phyloP scores from a whole-genome alignment of 2,329 filamentous ascomycete species.

The Fusarium acutatum region DNA sequence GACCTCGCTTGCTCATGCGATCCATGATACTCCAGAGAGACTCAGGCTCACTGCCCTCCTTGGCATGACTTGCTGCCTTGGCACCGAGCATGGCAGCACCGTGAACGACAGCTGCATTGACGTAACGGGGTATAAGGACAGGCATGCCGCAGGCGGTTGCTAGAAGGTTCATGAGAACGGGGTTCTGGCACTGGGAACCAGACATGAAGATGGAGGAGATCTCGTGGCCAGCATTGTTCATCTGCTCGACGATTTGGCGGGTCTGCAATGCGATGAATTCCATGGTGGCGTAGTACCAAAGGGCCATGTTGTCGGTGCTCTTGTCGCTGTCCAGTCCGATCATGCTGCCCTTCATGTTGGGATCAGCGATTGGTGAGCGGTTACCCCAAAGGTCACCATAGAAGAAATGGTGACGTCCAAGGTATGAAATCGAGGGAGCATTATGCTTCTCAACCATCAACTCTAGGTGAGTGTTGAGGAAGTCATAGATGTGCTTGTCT shows the following conservation, averaged over 20 bases:
- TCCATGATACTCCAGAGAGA: constrained; percentile 97
- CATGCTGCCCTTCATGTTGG: constrained; percentile 90
- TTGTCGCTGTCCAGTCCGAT: constrained; percentile 89
- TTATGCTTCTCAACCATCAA: constrained; percentile 74
- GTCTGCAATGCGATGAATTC: constrained; percentile 99
- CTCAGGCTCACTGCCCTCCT: constrained; percentile 75
- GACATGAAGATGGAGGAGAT: constrained; percentile 99
- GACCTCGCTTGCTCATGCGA: constrained; percentile 93
- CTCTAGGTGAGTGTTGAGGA: constrained; percentile 86
- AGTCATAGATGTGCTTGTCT: constrained; percentile 92
- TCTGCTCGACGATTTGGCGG: constrained; percentile 90
- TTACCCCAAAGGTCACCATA: constrained; percentile 99
- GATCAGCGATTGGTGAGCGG: constrained; percentile 89
- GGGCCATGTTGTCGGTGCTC: constrained; percentile 83
- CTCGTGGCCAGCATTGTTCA: constrained; percentile 89
- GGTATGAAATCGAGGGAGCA: constrained; percentile 82
- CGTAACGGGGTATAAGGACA: constrained; percentile 91
- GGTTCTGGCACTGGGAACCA: constrained; percentile 96
- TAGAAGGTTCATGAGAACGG: constrained; percentile 88
- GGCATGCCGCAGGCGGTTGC: constrained; percentile 92
- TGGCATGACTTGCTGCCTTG: constrained; percentile 89
- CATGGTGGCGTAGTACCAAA: constrained; percentile 95
- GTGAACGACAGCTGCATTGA: constrained; percentile 94
- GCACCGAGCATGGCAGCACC: constrained; percentile 98
- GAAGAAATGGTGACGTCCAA: constrained; percentile 96